Percentiles rank a stretch among this genome's conserved stretches.
phyloP scores from a whole-genome alignment of 495 filamentous ascomycete genomes.

The Neurospora sp. region DNA sequence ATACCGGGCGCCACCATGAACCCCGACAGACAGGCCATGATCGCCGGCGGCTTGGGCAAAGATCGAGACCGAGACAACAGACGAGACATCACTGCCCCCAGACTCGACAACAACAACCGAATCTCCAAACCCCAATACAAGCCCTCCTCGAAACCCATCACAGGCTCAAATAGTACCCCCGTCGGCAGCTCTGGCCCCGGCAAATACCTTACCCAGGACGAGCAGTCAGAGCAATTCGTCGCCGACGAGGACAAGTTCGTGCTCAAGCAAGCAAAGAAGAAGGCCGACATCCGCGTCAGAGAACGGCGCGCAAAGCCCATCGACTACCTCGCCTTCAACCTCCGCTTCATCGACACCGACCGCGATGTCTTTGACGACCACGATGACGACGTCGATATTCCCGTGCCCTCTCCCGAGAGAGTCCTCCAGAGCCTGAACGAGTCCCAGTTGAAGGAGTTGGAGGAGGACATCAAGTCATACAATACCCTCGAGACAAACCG shows the following conservation, averaged over 20 bases:
- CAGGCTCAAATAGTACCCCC: neutral
- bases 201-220: constrained; percentile 45
- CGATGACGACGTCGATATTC: constrained; percentile 58
- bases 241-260: constrained; percentile 95
- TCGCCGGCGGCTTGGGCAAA: constrained; percentile 27
- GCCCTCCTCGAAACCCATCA: constrained; percentile 4
- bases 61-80: constrained; percentile 7
- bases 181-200: constrained; percentile 3
- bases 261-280: constrained; percentile 94
- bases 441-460: constrained; percentile 63
- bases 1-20: constrained; percentile 23
- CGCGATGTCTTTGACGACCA: constrained; percentile 74
- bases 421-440: constrained; percentile 64
- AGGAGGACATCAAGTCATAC: constrained; percentile 82
- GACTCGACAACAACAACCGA: constrained; percentile 33
- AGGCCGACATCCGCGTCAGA: constrained; percentile 92
- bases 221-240: constrained; percentile 76
- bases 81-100: constrained; percentile 35
- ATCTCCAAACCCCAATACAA: constrained; percentile 35
- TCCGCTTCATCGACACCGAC: constrained; percentile 80
- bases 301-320: constrained; percentile 87
- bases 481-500: constrained; percentile 65
- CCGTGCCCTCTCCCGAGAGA: constrained; percentile 66
- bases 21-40: constrained; percentile 39
- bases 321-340: constrained; percentile 87